Evolutionary conservation across 2,329 filamentous ascomycete species (phyloP).

Genomic region (Rhinocladiella similis): DNA sequence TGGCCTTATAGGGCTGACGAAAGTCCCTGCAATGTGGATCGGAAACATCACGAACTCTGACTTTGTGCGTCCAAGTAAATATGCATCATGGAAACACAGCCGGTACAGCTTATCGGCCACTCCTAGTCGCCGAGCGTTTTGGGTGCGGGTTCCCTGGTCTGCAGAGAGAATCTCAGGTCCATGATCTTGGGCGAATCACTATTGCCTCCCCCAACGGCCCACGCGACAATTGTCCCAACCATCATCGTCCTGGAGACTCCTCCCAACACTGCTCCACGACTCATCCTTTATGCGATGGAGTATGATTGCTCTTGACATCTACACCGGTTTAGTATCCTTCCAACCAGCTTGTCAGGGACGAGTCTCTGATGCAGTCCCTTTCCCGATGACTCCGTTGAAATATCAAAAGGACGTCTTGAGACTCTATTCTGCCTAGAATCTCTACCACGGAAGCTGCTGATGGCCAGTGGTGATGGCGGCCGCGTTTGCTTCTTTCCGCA

Average conservation of each 20-base stretch:
- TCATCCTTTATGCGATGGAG: slow-evolving; percentile 1
- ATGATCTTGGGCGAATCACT: neutral
- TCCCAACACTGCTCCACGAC: neutral
- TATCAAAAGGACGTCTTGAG: slow-evolving; percentile 9
- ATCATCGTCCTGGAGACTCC: neutral
- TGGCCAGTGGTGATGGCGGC: slow-evolving; percentile 11
- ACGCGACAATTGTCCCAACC: neutral
- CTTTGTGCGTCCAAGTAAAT: neutral
- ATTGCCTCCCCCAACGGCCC: neutral
- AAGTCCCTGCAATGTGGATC: neutral
- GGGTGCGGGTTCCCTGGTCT: neutral
- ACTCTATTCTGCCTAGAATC: slow-evolving; percentile 20
- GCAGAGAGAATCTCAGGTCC: neutral
- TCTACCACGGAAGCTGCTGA: neutral
- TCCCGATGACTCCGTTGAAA: slow-evolving; percentile 7
- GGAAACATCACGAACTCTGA: neutral
- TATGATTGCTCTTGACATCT: neutral
- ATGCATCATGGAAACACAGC: slow-evolving; percentile 3
- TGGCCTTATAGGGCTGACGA: slow-evolving; percentile 10
- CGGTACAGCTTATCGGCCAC: neutral
- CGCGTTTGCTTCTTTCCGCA: slow-evolving; percentile 12
- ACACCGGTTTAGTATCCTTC: slow-evolving; percentile 9
- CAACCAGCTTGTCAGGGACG: neutral
- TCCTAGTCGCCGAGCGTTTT: neutral
- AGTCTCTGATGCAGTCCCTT: neutral